phyloP scores from a whole-genome alignment of 2,329 filamentous ascomycete species.

The Microsporum audouinii region DNA sequence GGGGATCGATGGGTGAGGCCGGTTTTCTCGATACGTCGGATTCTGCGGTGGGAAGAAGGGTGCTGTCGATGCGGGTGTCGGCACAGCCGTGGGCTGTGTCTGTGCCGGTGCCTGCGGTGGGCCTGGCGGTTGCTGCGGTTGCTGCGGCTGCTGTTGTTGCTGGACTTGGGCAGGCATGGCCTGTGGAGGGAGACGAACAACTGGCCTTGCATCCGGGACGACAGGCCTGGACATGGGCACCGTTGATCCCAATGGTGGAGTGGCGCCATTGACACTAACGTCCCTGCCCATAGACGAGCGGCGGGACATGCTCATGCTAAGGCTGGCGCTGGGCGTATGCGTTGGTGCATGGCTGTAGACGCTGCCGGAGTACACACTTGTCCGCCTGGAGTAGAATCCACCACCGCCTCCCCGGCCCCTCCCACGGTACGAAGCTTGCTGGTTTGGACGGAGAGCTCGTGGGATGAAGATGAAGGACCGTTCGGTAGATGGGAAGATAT shows the following conservation, averaged over 20 bases:
- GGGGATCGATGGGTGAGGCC: conserved; percentile 46
- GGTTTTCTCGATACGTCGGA: conserved; percentile 49
- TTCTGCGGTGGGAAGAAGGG: conserved; percentile 45
- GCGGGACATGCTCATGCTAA: conserved; percentile 56
- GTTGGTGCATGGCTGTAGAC: conserved; percentile 43
- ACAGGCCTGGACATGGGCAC: conserved; percentile 29
- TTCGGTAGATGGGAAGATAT: conserved; percentile 82
- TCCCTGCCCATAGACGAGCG: conserved; percentile 67
- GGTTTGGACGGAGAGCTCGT: conserved; percentile 81
- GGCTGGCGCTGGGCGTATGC: conserved; percentile 55
- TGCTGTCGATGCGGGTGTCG: background rate
- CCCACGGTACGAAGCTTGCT: conserved; percentile 58
- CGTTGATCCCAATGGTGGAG: conserved; percentile 69
- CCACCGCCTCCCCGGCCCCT: conserved; percentile 51
- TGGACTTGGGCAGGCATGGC: background rate
- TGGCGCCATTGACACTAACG: conserved; percentile 57
- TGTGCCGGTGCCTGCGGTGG: background rate
- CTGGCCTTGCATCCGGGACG: conserved; percentile 43
- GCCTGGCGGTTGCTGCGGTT: background rate
- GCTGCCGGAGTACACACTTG: conserved; percentile 73
- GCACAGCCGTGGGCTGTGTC: background rate
- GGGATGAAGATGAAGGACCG: conserved; percentile 98
- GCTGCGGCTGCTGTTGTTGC: background rate
- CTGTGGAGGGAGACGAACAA: conserved; percentile 68
- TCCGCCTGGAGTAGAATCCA: conserved; percentile 59